Base-by-base conservation (phyloP, 2,329 filamentous ascomycete genomes). In the Penicillium sp. region DNA sequence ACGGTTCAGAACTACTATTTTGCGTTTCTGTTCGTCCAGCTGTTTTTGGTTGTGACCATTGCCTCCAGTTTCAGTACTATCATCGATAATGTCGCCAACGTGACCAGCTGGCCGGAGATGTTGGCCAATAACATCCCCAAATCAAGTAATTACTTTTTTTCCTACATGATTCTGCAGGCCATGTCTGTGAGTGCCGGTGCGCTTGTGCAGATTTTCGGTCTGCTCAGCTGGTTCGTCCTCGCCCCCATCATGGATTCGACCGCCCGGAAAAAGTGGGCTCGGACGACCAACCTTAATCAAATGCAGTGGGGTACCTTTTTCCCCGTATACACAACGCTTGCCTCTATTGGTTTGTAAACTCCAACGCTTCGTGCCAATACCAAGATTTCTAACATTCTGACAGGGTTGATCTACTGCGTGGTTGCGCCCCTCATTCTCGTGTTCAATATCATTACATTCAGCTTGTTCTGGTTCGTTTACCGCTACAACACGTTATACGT, bases 401-500 rank as follows among this genome's bases (percentile, higher is more conserved):
- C 29, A 77, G 76, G 83, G 1, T 70, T 95, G 37, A 85, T 97
- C 33, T 98, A 97, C 71, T 88, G 84, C 33, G 81, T 97, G 49
- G 85, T 97, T 37, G 84, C 93, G 0, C 93, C 93, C 0, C 75
- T 98, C 10, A 96, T 98, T 65, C 82, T 93, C 42, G 74, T 97
- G 20, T 97, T 98, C 74, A 92, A 93, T 60, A 83, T 95, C 61
- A 83, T 97, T 66, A 96, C 92, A 0, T 97, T 97, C 67, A 80
- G 81, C 41, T 76, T 98, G 0, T 85, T 97, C 56, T 98, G 91
- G 91, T 78, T 96, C 39, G 92, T 93, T 0, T 90, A 97, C 67
- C 83, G 92, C n/a, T 97, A 97, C 72, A 92, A 92, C 59, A 95
- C 95, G 75, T 80, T 98, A 18, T 98, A 96, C 63, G 91, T 98